Percentiles rank a stretch among this genome's conserved stretches.
Conservation (phyloP, 2,329 filamentous ascomycete species). For the Madurella fahalii region DNA sequence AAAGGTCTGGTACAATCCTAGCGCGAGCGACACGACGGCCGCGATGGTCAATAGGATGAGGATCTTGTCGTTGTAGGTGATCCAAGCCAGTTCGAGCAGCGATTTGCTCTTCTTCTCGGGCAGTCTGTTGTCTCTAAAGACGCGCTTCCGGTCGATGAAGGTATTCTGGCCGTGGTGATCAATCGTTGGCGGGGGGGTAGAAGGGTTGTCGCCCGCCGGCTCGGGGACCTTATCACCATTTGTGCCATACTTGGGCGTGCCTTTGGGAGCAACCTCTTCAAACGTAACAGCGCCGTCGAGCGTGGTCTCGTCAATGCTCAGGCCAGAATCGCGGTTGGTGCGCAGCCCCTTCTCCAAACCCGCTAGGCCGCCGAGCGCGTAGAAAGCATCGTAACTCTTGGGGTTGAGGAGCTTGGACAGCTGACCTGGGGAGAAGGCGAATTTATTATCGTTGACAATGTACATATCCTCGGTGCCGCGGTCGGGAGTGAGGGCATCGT, state of each 20-base stretch:
- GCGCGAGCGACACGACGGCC: constrained; percentile 60
- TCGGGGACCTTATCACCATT: constrained; percentile 32
- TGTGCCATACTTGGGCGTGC: constrained; percentile 33
- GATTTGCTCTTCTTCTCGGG: constrained; percentile 61
- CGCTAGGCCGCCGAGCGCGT: constrained; percentile 66
- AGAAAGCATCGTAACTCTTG: constrained; percentile 71
- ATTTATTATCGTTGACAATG: constrained; percentile 61
- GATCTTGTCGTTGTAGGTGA: constrained; percentile 65
- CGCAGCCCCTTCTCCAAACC: constrained; percentile 71
- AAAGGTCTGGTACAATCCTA: constrained; percentile 65
- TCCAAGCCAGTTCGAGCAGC: constrained; percentile 60
- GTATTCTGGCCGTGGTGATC: constrained; percentile 11
- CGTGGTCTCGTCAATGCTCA: constrained; percentile 65
- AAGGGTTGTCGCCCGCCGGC: constrained; percentile 19
- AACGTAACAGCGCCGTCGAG: constrained; percentile 65
- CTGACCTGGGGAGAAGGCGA: constrained; percentile 70
- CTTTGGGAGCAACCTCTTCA: constrained; percentile 51
- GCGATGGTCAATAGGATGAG: constrained; percentile 63
- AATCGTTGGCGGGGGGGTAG: constrained; percentile 1
- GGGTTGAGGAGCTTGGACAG: constrained; percentile 75
- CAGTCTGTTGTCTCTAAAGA: constrained; percentile 57
- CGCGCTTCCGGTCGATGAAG: constrained; percentile 49
- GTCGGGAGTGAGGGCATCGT: constrained; percentile 64
- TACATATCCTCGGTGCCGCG: constrained; percentile 69
- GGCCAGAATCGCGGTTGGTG: constrained; percentile 59